Evolutionary conservation across 169 alveolate genomes (phyloP), one percentile per base, ranked within the genome.

Genomic region (Plasmodium knowlesi): DNA sequence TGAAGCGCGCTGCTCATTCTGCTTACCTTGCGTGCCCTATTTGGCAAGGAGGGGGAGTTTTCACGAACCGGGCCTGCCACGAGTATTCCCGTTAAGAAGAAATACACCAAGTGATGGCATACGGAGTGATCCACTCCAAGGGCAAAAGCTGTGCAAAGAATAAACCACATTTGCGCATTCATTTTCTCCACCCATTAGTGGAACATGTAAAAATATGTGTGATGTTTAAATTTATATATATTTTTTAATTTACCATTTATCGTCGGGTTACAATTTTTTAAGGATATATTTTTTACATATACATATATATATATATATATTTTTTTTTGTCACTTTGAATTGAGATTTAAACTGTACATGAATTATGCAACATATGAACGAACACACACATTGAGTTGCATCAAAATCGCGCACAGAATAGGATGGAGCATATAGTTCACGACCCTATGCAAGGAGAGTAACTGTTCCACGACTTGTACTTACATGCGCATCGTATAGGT

Each of bases 271-370:
- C 37, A 22, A 67, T 19, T 67, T 67, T 67, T 67, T 67, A 67
- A 67, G 76, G 76, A 67, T 67, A 67, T 19, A 67, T 67, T 67
- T 25, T 67, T 67, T 67, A n/a, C n/a, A n/a, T n/a, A n/a, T n/a
- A n/a, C n/a, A n/a, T n/a, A n/a, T n/a, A n/a, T n/a, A n/a, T n/a
- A n/a, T n/a, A n/a, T n/a, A n/a, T n/a, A n/a, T n/a, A n/a, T 67
- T 22, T 67, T 25, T 25, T 67, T 67, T 67, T 67, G 30, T 67
- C 16, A 67, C 37, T 25, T 67, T 25, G 37, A 25, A 22, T 28
- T 67, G 30, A 25, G 30, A 67, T 67, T 1, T 22, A 6, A 12
- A 50, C 6, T 67, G 76, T 67, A 25, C 76, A 8, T 0, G 37
- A 67, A 67, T 67, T 67, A 25, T 67, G 76, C 76, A 67, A 67